Evolutionary conservation across 2,329 filamentous ascomycete species (phyloP), one percentile per base, ranked within the genome.

Genomic region (Ophiocordyceps sinensis): DNA sequence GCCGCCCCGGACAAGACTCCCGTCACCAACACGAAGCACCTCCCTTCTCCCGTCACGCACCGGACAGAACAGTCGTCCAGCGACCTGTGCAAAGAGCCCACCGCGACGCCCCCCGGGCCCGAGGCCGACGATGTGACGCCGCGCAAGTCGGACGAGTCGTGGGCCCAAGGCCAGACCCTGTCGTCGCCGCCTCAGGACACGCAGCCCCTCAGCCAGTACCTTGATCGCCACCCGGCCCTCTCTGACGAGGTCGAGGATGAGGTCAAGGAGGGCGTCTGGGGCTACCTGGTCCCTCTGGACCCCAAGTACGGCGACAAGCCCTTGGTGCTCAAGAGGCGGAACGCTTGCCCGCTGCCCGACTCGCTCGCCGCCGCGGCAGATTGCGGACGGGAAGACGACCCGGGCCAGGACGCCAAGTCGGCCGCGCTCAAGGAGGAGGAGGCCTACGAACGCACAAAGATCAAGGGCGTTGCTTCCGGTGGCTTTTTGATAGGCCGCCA

Each of bases 401-500:
- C n/a, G 32, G 17, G 14, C 10, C 14, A 48, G 51, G 63, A 67
- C 42, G 57, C 61, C 41, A 68, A 73, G 47, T 63, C 64, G 37
- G 67, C 68, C 35, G 63, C 65, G 26, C 52, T 68, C 15, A 63
- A 71, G 41, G 77, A 77, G 45, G 66, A 80, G 56, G 65, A 75
- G 41, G 60, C 69, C 28, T 82, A 78, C 51, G 77, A 84, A 51
- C 57, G 71, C 30, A 75, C 73, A 42, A 79, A 84, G 58, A 59
- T 64, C 40, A 70, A 71, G 47, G 75, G 72, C 7, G 65, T 77
- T 17, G 71, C 82, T 13, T 79, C 86, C 1, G 81, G 84, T 34
- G 91, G 91, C 28, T 98, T 94, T 57, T 65, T 98, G 41, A 82
- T 98, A 47, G 91, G 91, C 31, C 76, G 91, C 48, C 91, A 98